Percentiles rank a stretch among this genome's conserved stretches.
These are phyloP conservation scores for Haplographium delicatum DNA, from an alignment of 495 filamentous ascomycete species.

Conservation along the genomic window DNA sequence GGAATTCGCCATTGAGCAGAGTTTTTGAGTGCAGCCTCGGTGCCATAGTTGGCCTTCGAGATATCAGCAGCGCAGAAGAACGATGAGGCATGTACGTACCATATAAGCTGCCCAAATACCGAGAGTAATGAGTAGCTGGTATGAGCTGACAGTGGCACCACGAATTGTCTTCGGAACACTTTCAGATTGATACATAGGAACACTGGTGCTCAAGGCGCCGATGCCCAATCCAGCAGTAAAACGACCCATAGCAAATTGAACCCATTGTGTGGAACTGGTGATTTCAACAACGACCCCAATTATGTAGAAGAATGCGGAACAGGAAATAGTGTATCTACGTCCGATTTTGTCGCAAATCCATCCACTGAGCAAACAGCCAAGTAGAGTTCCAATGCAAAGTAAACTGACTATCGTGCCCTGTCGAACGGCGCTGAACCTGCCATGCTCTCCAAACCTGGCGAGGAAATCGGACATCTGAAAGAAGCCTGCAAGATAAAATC, in stretches of 20 bases:
- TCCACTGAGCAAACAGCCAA: constrained; percentile 63
- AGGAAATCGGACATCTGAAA: constrained; percentile 55
- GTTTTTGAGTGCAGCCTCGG: constrained; percentile 34
- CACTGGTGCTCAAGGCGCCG: constrained; percentile 48
- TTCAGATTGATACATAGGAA: constrained; percentile 81
- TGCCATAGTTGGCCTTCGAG: constrained; percentile 68
- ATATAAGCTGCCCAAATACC: constrained; percentile 52
- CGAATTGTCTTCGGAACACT: constrained; percentile 77
- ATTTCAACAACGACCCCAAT: constrained; percentile 66
- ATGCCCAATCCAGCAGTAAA: constrained; percentile 55
- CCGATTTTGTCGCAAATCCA: constrained; percentile 44
- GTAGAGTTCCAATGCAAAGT: constrained; percentile 62
- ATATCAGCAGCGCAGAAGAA: constrained; percentile 29
- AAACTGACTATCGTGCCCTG: constrained; percentile 51
- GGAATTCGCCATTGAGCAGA: constrained; percentile 68
- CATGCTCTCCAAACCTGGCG: constrained; percentile 39
- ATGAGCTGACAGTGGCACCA: constrained; percentile 73
- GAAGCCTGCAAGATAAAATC: constrained; percentile 45
- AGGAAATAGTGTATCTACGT: constrained; percentile 42
- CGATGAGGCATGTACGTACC: constrained; percentile 6
- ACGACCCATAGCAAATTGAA: constrained; percentile 48
- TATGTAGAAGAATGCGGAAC: constrained; percentile 58
- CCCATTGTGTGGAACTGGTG: constrained; percentile 46
- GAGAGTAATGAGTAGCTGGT: constrained; percentile 80
- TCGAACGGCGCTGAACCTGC: constrained; percentile 41